These are phyloP conservation scores for Gracilaria gracilis DNA, from an alignment of 23 red algal species.

Conservation along the genomic window DNA sequence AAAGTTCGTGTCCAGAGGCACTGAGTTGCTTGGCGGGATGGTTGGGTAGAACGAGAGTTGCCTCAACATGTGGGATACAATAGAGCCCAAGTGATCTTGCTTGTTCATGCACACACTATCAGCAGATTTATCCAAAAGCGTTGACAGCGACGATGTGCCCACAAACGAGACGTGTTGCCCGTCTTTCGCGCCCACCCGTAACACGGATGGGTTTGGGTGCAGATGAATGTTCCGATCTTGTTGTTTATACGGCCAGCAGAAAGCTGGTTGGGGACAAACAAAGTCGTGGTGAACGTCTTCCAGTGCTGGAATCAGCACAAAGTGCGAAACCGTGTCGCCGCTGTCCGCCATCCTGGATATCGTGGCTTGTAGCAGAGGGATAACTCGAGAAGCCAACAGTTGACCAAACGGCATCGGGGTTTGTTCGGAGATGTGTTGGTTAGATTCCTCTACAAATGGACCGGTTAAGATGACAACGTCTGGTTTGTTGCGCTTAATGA, in stretches of 20 bases:
- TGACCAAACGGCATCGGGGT: conserved; percentile 31
- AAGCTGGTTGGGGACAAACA: conserved; percentile 69
- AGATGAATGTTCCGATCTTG: conserved; percentile 5
- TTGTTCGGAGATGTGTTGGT: conserved; percentile 4
- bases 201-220: too few relatives aligned
- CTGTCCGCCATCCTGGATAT: background rate
- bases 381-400: conserved; percentile 37
- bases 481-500: conserved; percentile 15
- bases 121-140: too few relatives aligned
- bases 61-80: too few relatives aligned
- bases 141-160: too few relatives aligned
- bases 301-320: conserved; percentile 56
- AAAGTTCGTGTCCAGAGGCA: too few relatives aligned
- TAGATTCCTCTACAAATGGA: conserved; percentile 50
- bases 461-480: conserved; percentile 51
- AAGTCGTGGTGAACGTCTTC: conserved; percentile 66
- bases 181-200: too few relatives aligned
- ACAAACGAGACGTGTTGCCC: too few relatives aligned
- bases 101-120: too few relatives aligned
- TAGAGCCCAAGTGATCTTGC: too few relatives aligned
- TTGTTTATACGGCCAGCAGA: background rate
- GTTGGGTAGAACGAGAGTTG: too few relatives aligned
- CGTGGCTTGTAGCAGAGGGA: conserved; percentile 3
- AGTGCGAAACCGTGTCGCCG: background rate
- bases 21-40: too few relatives aligned